Conservation (phyloP, 768 basidiomycete species). For the Lentinula lateritia region DNA sequence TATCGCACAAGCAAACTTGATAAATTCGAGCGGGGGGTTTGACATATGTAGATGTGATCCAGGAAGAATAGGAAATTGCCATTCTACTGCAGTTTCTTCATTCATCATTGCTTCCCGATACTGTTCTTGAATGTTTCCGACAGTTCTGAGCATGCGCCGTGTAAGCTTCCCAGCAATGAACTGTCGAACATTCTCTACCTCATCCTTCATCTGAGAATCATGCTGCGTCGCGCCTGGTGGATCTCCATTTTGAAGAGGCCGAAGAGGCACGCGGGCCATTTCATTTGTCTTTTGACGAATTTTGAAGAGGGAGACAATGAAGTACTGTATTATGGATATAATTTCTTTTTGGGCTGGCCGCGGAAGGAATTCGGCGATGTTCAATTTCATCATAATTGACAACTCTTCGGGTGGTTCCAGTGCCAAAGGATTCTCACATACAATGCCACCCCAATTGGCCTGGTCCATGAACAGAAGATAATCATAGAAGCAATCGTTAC, state of each 20-base stretch:
- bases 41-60: conserved; percentile 77
- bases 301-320: conserved; percentile 80
- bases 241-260: conserved; percentile 55
- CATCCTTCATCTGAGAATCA: conserved; percentile 64
- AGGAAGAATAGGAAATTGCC: conserved; percentile 81
- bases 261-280: conserved; percentile 61
- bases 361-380: conserved; percentile 86
- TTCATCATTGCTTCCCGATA: conserved; percentile 56
- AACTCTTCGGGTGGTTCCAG: conserved; percentile 65
- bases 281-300: conserved; percentile 61
- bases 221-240: conserved; percentile 60
- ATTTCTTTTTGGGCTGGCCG: conserved; percentile 78
- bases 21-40: conserved; percentile 82
- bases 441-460: conserved; percentile 85
- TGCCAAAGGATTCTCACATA: conserved; percentile 76
- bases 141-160: conserved; percentile 65
- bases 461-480: conserved; percentile 94
- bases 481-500: conserved; percentile 88
- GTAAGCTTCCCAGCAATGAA: conserved; percentile 82
- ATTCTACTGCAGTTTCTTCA: conserved; percentile 46
- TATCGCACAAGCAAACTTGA: conserved; percentile 82
- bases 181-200: conserved; percentile 61
- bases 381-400: conserved; percentile 84
- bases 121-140: conserved; percentile 58
- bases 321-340: conserved; percentile 64